These are phyloP conservation scores for Sporothrix luriei DNA, from an alignment of 2,329 filamentous ascomycete species.

Conservation along the genomic window DNA sequence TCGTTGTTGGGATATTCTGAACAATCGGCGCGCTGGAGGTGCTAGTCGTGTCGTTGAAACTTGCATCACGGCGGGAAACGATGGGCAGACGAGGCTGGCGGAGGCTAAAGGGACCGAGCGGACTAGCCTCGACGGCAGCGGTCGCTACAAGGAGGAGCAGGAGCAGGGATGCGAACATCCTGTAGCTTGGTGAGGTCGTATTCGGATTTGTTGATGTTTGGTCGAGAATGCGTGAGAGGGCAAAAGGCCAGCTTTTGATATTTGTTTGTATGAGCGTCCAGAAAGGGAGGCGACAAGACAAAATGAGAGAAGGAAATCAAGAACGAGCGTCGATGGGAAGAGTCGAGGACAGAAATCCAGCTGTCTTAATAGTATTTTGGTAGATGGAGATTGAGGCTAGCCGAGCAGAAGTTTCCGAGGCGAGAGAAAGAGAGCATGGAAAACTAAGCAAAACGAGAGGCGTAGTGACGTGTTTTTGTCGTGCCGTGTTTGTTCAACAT, in stretches of 20 bases:
- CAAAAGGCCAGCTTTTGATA: constrained; percentile 7
- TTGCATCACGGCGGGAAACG: neutral
- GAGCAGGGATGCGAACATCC: constrained; percentile 26
- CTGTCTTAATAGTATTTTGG: constrained; percentile 27
- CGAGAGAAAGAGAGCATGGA: neutral
- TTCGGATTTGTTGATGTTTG: constrained; percentile 26
- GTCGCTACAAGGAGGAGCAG: constrained; percentile 31
- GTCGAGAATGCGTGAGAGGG: neutral
- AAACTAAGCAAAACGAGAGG: neutral
- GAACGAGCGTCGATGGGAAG: constrained; percentile 1
- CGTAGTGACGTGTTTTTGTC: constrained; percentile 2
- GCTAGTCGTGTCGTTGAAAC: neutral
- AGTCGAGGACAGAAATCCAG: constrained; percentile 4
- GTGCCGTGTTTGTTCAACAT: constrained; percentile 9
- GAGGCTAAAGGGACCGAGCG: constrained; percentile 33
- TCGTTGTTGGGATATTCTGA: neutral
- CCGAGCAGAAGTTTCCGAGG: neutral
- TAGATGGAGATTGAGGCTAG: neutral
- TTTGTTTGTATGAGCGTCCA: neutral
- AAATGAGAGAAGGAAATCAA: constrained; percentile 21
- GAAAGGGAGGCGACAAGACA: neutral
- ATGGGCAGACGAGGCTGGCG: constrained; percentile 9
- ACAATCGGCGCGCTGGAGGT: neutral
- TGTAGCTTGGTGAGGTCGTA: constrained; percentile 22
- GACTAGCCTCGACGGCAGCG: constrained; percentile 38